Percentiles rank a stretch among this genome's conserved stretches.
Evolutionary conservation across 495 filamentous ascomycete genomes (phyloP).

Genomic region (Lophiostoma macrostomum): DNA sequence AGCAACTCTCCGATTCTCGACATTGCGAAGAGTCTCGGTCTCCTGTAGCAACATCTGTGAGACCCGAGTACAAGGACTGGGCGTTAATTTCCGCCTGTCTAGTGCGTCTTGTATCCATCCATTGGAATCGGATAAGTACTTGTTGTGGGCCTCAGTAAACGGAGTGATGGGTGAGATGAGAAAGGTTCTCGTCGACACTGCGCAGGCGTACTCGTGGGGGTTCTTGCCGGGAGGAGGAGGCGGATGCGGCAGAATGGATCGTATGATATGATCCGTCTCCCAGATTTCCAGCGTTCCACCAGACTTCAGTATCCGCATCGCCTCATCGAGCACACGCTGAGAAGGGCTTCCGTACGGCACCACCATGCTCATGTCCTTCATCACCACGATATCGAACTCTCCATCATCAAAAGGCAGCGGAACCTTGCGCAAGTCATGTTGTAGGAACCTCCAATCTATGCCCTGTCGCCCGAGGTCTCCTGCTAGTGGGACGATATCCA

Average conservation of each 20-base stretch:
- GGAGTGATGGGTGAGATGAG: conserved; percentile 78
- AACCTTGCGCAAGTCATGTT: conserved; percentile 73
- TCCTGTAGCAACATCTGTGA: conserved; percentile 78
- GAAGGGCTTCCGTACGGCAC: conserved; percentile 56
- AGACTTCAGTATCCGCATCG: conserved; percentile 69
- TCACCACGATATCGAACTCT: conserved; percentile 86
- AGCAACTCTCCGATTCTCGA: conserved; percentile 73
- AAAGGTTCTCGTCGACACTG: conserved; percentile 70
- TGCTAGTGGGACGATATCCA: conserved; percentile 77
- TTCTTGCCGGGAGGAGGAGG: conserved; percentile 54
- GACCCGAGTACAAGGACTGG: conserved; percentile 77
- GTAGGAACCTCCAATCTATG: conserved; percentile 83
- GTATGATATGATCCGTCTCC: conserved; percentile 76
- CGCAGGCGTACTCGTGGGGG: conserved; percentile 59
- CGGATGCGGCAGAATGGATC: conserved; percentile 72
- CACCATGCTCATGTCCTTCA: conserved; percentile 79
- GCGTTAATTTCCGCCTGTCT: conserved; percentile 64
- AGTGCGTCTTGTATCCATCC: conserved; percentile 74
- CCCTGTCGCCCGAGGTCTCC: conserved; percentile 69
- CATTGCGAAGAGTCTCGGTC: conserved; percentile 63
- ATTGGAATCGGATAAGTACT: conserved; percentile 81
- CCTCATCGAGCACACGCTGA: conserved; percentile 71
- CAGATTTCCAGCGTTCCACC: conserved; percentile 84
- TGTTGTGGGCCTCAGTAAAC: conserved; percentile 72
- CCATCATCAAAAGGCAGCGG: conserved; percentile 78